Percentiles rank a stretch among this genome's conserved stretches.
phyloP scores from a whole-genome alignment of 2,329 filamentous ascomycete genomes.

The Metarhizium rileyi region DNA sequence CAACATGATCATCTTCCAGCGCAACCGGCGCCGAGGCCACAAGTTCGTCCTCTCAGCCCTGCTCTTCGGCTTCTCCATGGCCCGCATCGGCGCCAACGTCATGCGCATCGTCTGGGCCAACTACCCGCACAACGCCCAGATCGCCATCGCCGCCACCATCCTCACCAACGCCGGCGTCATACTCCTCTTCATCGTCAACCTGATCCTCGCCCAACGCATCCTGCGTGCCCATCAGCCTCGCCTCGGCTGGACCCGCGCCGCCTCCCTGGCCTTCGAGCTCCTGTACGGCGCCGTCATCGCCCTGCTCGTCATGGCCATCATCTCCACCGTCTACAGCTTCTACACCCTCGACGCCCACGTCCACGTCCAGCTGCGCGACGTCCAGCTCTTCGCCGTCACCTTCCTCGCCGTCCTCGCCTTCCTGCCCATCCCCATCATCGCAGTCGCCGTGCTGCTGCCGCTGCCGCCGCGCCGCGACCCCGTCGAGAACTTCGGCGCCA shows the following conservation, averaged over 20 bases:
- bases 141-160: slow-evolving; percentile 53
- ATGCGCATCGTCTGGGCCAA: slow-evolving; percentile 45
- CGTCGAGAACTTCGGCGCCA: slow-evolving; percentile 43
- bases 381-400: slow-evolving; percentile 58
- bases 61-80: slow-evolving; percentile 49
- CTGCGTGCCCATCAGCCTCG: slow-evolving; percentile 61
- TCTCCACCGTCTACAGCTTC: slow-evolving; percentile 51
- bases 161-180: slow-evolving; percentile 67
- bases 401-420: slow-evolving; percentile 50
- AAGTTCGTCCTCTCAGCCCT: slow-evolving; percentile 52
- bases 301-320: slow-evolving; percentile 57
- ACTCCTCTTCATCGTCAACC: slow-evolving; percentile 67
- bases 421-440: slow-evolving; percentile 48
- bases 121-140: slow-evolving; percentile 24
- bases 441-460: slow-evolving; percentile 40
- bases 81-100: slow-evolving; percentile 39
- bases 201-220: slow-evolving; percentile 67
- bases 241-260: slow-evolving; percentile 55
- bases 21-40: slow-evolving; percentile 38
- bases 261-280: slow-evolving; percentile 42
- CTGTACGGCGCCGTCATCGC: slow-evolving; percentile 49
- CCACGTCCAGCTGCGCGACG: slow-evolving; percentile 43
- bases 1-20: slow-evolving; percentile 49
- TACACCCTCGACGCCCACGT: slow-evolving; percentile 50
- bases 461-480: slow-evolving; percentile 34